phyloP scores from a whole-genome alignment of 2,329 filamentous ascomycete genomes.

The Penicillium sp. region DNA sequence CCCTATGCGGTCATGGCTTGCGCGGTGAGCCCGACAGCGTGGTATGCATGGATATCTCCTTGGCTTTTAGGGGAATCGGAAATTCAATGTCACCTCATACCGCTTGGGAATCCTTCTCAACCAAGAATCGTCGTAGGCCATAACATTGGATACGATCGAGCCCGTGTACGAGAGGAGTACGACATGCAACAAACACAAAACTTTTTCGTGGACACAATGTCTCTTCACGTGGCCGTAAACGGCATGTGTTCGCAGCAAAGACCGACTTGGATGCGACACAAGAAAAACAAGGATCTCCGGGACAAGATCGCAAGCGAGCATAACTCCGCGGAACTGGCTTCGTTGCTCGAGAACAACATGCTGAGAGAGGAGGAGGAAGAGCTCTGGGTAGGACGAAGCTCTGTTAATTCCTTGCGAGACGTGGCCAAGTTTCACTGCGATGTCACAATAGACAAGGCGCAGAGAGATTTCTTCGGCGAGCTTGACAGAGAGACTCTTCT shows the following conservation, averaged over 20 bases:
- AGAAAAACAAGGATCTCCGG: constrained; percentile 80
- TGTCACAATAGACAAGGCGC: constrained; percentile 84
- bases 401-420: constrained; percentile 89
- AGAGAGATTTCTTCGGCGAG: constrained; percentile 81
- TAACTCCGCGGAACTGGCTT: constrained; percentile 67
- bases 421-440: constrained; percentile 96
- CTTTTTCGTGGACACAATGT: constrained; percentile 95
- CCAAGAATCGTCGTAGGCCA: constrained; percentile 84
- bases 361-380: constrained; percentile 85
- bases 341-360: constrained; percentile 65
- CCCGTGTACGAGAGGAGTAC: constrained; percentile 86
- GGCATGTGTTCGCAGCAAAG: constrained; percentile 97
- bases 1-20: constrained; percentile 96
- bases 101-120: constrained; percentile 72
- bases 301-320: constrained; percentile 74
- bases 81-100: constrained; percentile 76
- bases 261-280: constrained; percentile 95
- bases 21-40: constrained; percentile 80
- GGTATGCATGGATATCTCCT: constrained; percentile 97
- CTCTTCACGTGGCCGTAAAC: constrained; percentile 93
- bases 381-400: constrained; percentile 91
- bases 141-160: constrained; percentile 93
- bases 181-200: constrained; percentile 76
- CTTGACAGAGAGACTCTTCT: constrained; percentile 70
- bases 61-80: constrained; percentile 85